Evolutionary conservation across 306 rosid genomes (phyloP).

Genomic region (Medicago arabica): DNA sequence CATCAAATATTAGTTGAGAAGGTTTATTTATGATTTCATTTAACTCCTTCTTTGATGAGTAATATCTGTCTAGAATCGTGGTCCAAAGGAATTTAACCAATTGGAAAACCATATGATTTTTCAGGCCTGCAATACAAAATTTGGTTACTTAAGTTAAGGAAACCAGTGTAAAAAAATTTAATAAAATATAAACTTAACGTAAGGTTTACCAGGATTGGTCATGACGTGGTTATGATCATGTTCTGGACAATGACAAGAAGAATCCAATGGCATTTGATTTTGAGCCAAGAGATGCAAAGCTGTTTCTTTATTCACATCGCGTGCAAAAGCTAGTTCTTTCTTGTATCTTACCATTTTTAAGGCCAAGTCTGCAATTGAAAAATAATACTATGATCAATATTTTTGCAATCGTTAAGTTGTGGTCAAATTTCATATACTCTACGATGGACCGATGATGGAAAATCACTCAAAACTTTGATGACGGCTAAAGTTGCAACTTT

Average conservation of each 20-base stretch:
- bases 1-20: slow-evolving; percentile 36
- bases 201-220: slow-evolving; percentile 29
- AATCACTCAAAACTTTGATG: background rate
- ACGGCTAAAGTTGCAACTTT: too few species aligned
- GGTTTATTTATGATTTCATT: background rate
- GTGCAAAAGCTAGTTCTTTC: background rate
- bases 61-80: background rate
- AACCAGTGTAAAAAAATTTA: background rate
- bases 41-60: background rate
- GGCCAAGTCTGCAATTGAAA: slow-evolving; percentile 34
- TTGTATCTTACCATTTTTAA: background rate
- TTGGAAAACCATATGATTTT: slow-evolving; percentile 26
- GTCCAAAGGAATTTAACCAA: slow-evolving; percentile 38
- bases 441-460: background rate
- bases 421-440: background rate
- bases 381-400: background rate
- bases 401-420: background rate
- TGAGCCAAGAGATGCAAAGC: slow-evolving; percentile 46
- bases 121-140: slow-evolving; percentile 25
- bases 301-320: slow-evolving; percentile 1
- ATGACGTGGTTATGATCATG: background rate
- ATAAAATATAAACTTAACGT: background rate
- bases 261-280: slow-evolving; percentile 23
- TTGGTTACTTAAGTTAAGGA: slow-evolving; percentile 1
- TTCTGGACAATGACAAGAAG: slow-evolving; percentile 1